Evolutionary conservation across 164 flowering plant genomes (phyloP), one percentile per base, ranked within the genome.

Genomic region (Platanus orientalis): DNA sequence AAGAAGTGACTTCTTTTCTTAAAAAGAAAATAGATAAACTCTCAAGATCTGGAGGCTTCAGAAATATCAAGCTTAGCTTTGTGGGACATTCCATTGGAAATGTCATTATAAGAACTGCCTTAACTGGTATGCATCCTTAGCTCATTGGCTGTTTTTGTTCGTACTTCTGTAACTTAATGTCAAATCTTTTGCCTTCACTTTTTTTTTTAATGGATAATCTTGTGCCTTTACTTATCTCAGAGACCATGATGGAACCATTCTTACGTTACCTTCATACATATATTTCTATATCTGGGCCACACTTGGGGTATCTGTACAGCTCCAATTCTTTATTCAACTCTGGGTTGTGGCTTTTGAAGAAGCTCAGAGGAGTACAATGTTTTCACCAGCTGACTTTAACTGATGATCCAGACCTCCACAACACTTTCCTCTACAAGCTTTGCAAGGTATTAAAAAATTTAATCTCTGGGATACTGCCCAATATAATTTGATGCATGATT

Each of bases 81-180:
- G 99, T 92, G 44, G 99, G 99, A 62, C 99, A 95, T 78, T 95
- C 99, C 62, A 95, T 95, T 63, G 99, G 99, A 69, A 95, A 95
- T 51, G 59, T 95, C 56, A 95, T 95, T 24, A 69, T 95, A 62
- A 78, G 97, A 78, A 78, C 93, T 53, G 96, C 99, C 65, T 69
- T 95, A 69, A 71, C 94, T 63, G 97, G 99, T 92, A 79, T 45
- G 51, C 34, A 27, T 23, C 53, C 25, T 30, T 27, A 10, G 52
- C 28, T 70, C 23, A n/a, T 25, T 50, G 58, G 53, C 28, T 25
- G 47, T 62, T n/a, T 50, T 69, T 11, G 27, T 59, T 48, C 49
- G 56, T 60, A 7, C 19, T 34, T 45, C 24, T 40, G 14, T 50
- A 13, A 54, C 47, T 56, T 62, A 45, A 44, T 56, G 23, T 28